Evolutionary conservation across 2,329 filamentous ascomycete genomes (phyloP).

Genomic region (Alternaria sp.): DNA sequence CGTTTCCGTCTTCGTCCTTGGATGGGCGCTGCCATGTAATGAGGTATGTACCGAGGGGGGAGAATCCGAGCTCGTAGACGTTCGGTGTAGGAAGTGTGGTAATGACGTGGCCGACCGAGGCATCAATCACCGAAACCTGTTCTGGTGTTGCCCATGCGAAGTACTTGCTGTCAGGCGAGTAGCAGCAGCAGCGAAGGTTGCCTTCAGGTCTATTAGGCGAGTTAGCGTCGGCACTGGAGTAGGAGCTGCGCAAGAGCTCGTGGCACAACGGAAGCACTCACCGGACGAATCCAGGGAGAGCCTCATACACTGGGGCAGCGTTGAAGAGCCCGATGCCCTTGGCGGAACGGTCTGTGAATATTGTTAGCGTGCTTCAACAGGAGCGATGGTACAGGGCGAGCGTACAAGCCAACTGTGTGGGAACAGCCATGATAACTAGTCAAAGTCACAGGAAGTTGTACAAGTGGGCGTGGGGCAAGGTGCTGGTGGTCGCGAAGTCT

Average conservation of each 20-base stretch:
- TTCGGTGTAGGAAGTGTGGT: constrained; percentile 80
- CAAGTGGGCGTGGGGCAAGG: constrained; percentile 38
- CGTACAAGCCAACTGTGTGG: constrained; percentile 90
- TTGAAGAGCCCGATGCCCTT: constrained; percentile 96
- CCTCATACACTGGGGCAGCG: constrained; percentile 86
- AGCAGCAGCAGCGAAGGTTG: constrained; percentile 92
- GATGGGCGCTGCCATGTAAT: constrained; percentile 95
- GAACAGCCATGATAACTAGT: constrained; percentile 94
- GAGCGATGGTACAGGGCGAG: constrained; percentile 20
- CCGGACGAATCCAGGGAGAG: constrained; percentile 79
- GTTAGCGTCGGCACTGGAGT: constrained; percentile 19
- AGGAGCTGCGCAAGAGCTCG: background rate
- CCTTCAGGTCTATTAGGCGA: constrained; percentile 75
- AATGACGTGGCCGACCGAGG: constrained; percentile 77
- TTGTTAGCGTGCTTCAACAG: constrained; percentile 19
- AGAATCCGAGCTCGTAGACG: constrained; percentile 95
- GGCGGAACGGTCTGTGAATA: constrained; percentile 78
- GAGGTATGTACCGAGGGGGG: constrained; percentile 87
- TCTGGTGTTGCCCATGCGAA: constrained; percentile 94
- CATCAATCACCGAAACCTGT: constrained; percentile 82
- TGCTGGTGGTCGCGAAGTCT: constrained; percentile 47
- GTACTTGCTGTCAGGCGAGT: constrained; percentile 95
- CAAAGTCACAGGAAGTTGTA: constrained; percentile 75
- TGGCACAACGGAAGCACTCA: constrained; percentile 39
- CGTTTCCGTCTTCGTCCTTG: constrained; percentile 93